These are phyloP conservation scores for Candida wancherniae DNA, from an alignment of 805 yeast species.

Conservation along the genomic window DNA sequence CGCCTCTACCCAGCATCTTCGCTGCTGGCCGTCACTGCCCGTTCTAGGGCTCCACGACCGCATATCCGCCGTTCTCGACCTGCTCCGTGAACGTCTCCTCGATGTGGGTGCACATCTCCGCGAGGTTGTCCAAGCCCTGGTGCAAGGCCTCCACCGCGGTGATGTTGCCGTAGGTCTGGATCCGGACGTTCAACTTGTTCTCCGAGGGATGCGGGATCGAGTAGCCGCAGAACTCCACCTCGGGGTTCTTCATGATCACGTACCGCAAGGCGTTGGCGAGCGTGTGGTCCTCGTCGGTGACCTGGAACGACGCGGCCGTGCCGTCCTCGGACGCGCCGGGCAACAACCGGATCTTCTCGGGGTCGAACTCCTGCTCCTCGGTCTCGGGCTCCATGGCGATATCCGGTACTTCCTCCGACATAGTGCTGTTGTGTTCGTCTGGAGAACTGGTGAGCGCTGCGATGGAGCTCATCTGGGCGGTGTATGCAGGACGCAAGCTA, in stretches of 20 bases:
- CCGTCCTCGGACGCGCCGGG: conserved; percentile 94
- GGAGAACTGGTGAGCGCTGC: conserved; percentile 1
- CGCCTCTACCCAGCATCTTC: too few relatives aligned
- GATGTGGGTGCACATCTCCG: conserved; percentile 75
- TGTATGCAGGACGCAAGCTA: too few relatives aligned
- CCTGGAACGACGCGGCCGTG: conserved; percentile 89
- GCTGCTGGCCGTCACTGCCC: conserved; percentile 2
- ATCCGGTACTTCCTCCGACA: conserved; percentile 19
- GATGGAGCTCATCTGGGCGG: background rate
- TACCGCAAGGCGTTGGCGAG: conserved; percentile 91
- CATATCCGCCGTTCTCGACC: conserved; percentile 52
- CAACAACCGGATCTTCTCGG: conserved; percentile 58
- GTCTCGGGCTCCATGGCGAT: conserved; percentile 22
- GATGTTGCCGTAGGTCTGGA: conserved; percentile 82
- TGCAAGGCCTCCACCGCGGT: conserved; percentile 92
- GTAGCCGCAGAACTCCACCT: conserved; percentile 97
- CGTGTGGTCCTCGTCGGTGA: conserved; percentile 92
- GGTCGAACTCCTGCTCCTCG: conserved; percentile 45
- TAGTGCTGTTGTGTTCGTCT: conserved; percentile 5
- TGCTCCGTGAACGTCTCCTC: conserved; percentile 73
- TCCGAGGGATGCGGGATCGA: conserved; percentile 98
- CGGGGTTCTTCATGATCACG: conserved; percentile 95
- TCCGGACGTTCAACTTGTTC: conserved; percentile 79
- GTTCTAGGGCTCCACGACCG: conserved; percentile 44
- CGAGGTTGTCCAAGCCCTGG: conserved; percentile 82